Percentiles rank a stretch among this genome's conserved stretches.
phyloP scores from a whole-genome alignment of 106 monocot species.

The Triglochin maritima region DNA sequence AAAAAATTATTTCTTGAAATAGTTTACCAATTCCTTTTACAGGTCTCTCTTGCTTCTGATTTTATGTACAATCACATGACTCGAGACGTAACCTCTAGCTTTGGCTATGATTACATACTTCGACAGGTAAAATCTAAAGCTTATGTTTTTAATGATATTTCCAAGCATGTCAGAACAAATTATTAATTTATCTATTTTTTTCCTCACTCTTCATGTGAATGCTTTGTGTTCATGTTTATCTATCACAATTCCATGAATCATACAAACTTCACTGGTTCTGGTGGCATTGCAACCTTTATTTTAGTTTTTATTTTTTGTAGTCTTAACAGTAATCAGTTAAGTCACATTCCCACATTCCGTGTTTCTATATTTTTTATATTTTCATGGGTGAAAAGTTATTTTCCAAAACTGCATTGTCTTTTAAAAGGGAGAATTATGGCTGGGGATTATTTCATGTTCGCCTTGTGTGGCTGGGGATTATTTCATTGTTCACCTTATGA shows the following conservation, averaged over 20 bases:
- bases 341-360: too few species aligned
- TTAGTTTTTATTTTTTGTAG: too few species aligned
- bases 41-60: conserved; percentile 98
- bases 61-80: conserved; percentile 98
- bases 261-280: neutral
- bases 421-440: too few species aligned
- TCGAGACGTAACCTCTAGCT: conserved; percentile 84
- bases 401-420: too few species aligned
- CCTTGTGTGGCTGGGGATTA: too few species aligned
- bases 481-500: too few species aligned
- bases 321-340: too few species aligned
- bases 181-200: neutral
- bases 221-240: neutral
- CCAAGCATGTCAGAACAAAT: neutral
- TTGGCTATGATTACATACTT: conserved; percentile 98
- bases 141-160: neutral
- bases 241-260: neutral
- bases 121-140: conserved; percentile 52
- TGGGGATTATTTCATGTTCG: too few species aligned
- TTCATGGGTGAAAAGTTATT: too few species aligned
- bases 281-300: neutral
- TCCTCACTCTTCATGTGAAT: neutral
- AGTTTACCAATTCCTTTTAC: conserved; percentile 4
- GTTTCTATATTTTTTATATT: too few species aligned
- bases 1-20: neutral